phyloP scores from a whole-genome alignment of 1,284 basidiomycete genomes.

The Ceratobasidium sp. region DNA sequence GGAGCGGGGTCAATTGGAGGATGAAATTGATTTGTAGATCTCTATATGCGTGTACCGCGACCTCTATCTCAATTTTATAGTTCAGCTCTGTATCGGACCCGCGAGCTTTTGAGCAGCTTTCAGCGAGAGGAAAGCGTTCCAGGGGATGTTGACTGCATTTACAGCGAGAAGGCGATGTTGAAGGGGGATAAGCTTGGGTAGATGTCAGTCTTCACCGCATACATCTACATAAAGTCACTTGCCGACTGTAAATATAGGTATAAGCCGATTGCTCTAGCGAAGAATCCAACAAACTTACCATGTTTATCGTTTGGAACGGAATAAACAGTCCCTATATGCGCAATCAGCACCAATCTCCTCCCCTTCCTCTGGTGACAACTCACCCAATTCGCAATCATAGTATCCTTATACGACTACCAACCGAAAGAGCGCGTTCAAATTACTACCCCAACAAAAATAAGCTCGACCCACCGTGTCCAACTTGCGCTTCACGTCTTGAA shows the following conservation, averaged over 20 bases:
- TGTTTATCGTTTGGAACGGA: conserved; percentile 60
- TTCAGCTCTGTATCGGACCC: not conserved
- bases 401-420: conserved; percentile 45
- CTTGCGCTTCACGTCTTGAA: conserved; percentile 58
- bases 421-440: too few species aligned
- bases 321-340: conserved; percentile 54
- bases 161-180: conserved; percentile 60
- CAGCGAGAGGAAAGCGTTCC: conserved; percentile 61
- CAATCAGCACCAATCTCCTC: not conserved
- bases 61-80: not conserved
- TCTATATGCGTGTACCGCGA: not conserved
- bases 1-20: not conserved
- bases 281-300: conserved; percentile 51
- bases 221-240: not conserved
- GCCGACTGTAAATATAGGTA: not conserved
- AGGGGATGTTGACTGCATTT: conserved; percentile 61
- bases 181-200: conserved; percentile 58
- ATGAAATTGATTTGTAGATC: conserved; percentile 30
- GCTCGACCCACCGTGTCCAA: conserved; percentile 53
- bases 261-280: not conserved
- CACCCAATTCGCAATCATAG: conserved; percentile 48
- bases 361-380: not conserved
- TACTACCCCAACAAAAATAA: too few species aligned
- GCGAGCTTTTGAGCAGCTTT: conserved; percentile 25
- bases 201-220: conserved; percentile 21